Evolutionary conservation across 495 filamentous ascomycete species (phyloP).

Genomic region (Friedmanniomyces simplex): DNA sequence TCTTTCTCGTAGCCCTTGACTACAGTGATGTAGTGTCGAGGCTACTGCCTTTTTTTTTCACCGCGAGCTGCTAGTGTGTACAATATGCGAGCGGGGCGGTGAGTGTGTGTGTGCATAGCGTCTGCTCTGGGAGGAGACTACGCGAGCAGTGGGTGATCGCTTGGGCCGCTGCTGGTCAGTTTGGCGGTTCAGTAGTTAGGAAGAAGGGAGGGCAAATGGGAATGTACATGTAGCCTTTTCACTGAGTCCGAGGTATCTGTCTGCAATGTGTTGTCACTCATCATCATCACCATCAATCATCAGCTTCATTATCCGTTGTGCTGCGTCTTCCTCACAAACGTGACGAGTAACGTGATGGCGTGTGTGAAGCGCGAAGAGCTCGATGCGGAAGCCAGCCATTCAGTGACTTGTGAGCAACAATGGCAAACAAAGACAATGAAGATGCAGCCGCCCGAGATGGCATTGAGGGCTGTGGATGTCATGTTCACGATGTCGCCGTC

Average conservation of each 20-base stretch:
- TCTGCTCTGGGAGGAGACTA: slow-evolving; percentile 9
- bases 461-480: neutral
- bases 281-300: neutral
- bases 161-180: slow-evolving; percentile 7
- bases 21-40: neutral
- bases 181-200: neutral
- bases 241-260: neutral
- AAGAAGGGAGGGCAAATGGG: neutral
- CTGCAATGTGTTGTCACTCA: neutral
- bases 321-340: no score
- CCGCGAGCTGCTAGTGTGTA: neutral
- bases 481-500: neutral
- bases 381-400: neutral
- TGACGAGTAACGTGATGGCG: neutral
- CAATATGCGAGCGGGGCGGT: slow-evolving; percentile 5
- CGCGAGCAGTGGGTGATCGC: neutral
- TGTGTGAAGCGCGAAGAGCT: neutral
- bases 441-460: neutral
- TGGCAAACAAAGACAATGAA: neutral
- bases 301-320: no score
- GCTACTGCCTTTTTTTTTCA: neutral
- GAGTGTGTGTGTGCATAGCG: slow-evolving; percentile 6
- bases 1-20: neutral
- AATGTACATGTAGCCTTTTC: slow-evolving; percentile 3
- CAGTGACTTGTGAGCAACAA: neutral